Conservation (phyloP, 225 moss, liverwort and hornwort genomes). For the Sphagnum contortum region DNA sequence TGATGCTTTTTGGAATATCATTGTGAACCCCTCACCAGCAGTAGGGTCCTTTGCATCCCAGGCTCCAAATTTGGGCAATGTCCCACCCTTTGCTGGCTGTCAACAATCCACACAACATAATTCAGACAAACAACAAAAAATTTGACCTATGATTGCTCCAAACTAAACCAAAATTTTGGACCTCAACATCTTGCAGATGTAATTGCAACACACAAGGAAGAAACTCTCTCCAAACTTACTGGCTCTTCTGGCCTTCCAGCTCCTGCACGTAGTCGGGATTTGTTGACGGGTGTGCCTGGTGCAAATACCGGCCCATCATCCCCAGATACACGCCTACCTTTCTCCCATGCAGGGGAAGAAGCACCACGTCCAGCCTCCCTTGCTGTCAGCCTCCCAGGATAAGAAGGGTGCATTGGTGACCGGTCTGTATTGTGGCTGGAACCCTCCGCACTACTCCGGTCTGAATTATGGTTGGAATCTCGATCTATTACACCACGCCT, state of each 20-base stretch:
- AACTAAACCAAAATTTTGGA: background rate
- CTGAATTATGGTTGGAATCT: constrained; percentile 10
- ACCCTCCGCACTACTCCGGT: constrained; percentile 21
- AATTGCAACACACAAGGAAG: background rate
- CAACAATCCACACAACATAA: background rate
- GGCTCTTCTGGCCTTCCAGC: constrained; percentile 35
- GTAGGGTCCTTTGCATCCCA: constrained; percentile 61
- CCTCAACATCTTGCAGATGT: no score
- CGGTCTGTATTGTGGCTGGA: constrained; percentile 29
- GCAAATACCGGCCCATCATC: constrained; percentile 40
- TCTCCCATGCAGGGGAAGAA: constrained; percentile 35
- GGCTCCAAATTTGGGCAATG: constrained; percentile 53
- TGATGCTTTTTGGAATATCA: constrained; percentile 53
- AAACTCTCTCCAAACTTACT: constrained; percentile 1
- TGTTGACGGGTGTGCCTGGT: constrained; percentile 14
- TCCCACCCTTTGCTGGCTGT: constrained; percentile 53
- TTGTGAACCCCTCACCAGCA: constrained; percentile 54
- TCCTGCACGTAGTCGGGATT: constrained; percentile 24
- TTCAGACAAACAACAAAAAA: background rate
- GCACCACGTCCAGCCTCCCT: constrained; percentile 37
- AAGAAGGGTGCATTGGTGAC: constrained; percentile 20
- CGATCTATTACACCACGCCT: constrained; percentile 31
- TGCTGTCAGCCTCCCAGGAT: constrained; percentile 18
- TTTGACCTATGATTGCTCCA: background rate
- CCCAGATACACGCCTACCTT: constrained; percentile 27